Percentiles rank a stretch among this genome's conserved stretches.
Evolutionary conservation across 2,329 filamentous ascomycete species (phyloP).

Genomic region (Penicillium brevicompactum): DNA sequence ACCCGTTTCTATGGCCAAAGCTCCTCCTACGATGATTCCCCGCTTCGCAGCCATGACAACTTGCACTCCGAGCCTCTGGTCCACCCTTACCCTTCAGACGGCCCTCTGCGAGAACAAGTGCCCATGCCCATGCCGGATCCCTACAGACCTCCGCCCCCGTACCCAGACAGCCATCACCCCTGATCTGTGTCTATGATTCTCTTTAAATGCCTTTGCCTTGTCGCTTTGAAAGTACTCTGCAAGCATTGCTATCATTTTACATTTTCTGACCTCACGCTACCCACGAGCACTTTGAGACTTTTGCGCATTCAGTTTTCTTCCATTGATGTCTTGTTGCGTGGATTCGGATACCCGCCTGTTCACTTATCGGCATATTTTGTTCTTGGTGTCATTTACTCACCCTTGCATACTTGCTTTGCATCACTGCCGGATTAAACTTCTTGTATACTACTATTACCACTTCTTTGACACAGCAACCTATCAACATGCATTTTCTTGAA

Average conservation of each 20-base stretch:
- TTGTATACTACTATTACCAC: constrained; percentile 4
- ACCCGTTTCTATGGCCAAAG: constrained; percentile 15
- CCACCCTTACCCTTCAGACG: constrained; percentile 23
- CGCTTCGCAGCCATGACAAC: constrained; percentile 14
- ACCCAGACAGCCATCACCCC: constrained; percentile 23
- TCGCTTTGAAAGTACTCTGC: background rate
- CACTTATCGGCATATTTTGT: constrained; percentile 11
- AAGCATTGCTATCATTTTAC: background rate
- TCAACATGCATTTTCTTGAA: background rate
- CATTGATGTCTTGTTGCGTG: constrained; percentile 11
- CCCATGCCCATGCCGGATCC: constrained; percentile 36
- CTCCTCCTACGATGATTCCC: constrained; percentile 16
- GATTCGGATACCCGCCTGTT: constrained; percentile 25
- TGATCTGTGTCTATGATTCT: constrained; percentile 12
- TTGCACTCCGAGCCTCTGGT: constrained; percentile 1
- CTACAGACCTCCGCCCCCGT: constrained; percentile 30
- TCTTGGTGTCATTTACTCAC: background rate
- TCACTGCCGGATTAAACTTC: background rate
- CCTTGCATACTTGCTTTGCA: background rate
- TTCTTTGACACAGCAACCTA: background rate
- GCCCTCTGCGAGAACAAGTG: constrained; percentile 30
- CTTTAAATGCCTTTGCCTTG: background rate
- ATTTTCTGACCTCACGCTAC: constrained; percentile 21
- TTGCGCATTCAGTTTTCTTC: background rate
- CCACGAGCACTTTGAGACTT: constrained; percentile 18